Base-by-base conservation (phyloP, 2,329 filamentous ascomycete species). In the Plectosphaerella cucumerina region DNA sequence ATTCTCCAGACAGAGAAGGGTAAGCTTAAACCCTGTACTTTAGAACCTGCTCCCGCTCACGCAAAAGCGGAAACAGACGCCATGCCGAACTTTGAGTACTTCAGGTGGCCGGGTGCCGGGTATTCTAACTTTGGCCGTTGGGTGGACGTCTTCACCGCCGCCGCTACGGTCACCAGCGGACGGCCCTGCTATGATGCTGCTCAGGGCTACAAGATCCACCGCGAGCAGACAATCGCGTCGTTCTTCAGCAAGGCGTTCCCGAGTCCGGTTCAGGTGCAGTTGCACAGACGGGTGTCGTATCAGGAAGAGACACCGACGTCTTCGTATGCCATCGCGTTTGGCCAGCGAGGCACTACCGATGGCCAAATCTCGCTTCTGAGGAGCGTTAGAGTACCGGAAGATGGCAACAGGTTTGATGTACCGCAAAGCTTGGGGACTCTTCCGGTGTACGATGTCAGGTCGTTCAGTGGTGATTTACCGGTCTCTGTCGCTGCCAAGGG, bases 341-440 rank as follows among this genome's bases (percentile, higher is more conserved):
- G 26, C 26, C 26, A 31, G 5, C 22, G 31, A 3, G n/a, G 31
- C 23, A 8, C 17, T 8, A 21, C 15, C 12, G 22, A 12, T 15
- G 21, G 39, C 15, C 20, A 44, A 14, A 39, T 46, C 11, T 22
- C 41, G 2, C 44, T 52, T 15, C 31, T 44, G 42, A 33, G 46
- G 22, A 52, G 45, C 11, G 17, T 49, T 14, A 26, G 50, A n/a
- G 44, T 49, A 1, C 50, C 46, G 3, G 45, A 45, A 33, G 41
- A 49, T 23, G 26, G 48, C 0, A 23, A 33, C 21, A 31, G 15
- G 9, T n/a, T 35, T 22, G 50, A 21, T 9, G 26, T 21, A 14
- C 43, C 50, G 4, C 20, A 26, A n/a, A 31, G 37, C 22, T 18
- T 52, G 14, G 31, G 26, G 9, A 5, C 39, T 14, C 48, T 49